A percentile compares a stretch with the other conserved stretches of the same genome.
phyloP scores from a whole-genome alignment of 2,329 filamentous ascomycete species.

The Parascedosporium putredinis region DNA sequence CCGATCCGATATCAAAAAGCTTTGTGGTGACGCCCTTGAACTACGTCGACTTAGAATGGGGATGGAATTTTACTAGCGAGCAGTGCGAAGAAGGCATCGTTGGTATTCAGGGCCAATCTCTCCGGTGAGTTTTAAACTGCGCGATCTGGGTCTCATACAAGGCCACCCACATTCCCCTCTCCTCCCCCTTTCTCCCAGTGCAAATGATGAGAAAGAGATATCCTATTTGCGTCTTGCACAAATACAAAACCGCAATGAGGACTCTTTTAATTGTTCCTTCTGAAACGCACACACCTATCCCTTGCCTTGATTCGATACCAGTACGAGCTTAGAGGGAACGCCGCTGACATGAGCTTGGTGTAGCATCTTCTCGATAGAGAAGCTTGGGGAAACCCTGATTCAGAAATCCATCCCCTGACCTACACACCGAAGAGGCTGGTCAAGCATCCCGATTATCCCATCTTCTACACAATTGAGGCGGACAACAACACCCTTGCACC shows the following conservation, averaged over 20 bases:
- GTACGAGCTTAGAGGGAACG: not conserved
- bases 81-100: conserved; percentile 92
- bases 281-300: conserved; percentile 43
- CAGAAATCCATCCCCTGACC: conserved; percentile 78
- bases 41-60: conserved; percentile 82
- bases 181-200: conserved; percentile 16
- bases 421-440: conserved; percentile 86
- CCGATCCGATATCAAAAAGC: conserved; percentile 73
- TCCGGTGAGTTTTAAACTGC: conserved; percentile 59
- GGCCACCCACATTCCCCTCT: too few species aligned
- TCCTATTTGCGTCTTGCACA: conserved; percentile 1
- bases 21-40: conserved; percentile 90
- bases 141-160: too few species aligned
- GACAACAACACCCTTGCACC: conserved; percentile 86
- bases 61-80: conserved; percentile 93
- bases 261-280: conserved; percentile 51
- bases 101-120: conserved; percentile 78
- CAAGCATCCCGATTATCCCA: conserved; percentile 74
- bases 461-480: conserved; percentile 90
- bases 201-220: conserved; percentile 4
- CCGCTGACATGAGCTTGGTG: not conserved
- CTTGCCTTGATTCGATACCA: conserved; percentile 12
- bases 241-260: not conserved
- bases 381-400: conserved; percentile 73
- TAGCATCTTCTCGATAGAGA: conserved; percentile 85